phyloP scores from a whole-genome alignment of 345 rosid species.

The Hibiscus tridactylites region DNA sequence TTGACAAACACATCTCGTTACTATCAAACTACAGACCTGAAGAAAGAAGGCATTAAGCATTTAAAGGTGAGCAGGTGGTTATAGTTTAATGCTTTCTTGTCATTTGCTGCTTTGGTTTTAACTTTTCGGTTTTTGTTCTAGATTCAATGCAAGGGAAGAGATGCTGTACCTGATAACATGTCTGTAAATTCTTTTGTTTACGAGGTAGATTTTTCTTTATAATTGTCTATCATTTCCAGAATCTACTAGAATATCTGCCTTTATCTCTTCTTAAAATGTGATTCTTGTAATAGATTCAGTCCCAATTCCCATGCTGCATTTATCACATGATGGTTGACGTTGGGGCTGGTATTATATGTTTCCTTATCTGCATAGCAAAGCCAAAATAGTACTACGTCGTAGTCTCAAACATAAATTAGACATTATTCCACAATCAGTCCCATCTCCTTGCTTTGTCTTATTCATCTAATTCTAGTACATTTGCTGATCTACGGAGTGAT shows the following conservation, averaged over 20 bases:
- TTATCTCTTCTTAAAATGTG: slow-evolving; percentile 1
- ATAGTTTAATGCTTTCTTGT: neutral
- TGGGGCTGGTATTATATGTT: neutral
- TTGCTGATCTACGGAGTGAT: neutral
- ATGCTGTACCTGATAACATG: slow-evolving; percentile 78
- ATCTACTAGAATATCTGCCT: neutral
- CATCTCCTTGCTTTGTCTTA: neutral
- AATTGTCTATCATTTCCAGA: neutral
- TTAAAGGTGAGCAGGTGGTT: slow-evolving; percentile 54
- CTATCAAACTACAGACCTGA: slow-evolving; percentile 64
- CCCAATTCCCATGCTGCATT: neutral
- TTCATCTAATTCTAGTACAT: neutral
- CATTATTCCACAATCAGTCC: neutral
- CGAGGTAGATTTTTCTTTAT: slow-evolving; percentile 49
- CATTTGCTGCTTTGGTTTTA: neutral
- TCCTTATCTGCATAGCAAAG: neutral
- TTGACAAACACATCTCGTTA: slow-evolving; percentile 91
- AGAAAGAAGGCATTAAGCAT: slow-evolving; percentile 83
- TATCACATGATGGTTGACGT: neutral
- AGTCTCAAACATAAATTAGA: neutral
- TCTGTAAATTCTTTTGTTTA: slow-evolving; percentile 78
- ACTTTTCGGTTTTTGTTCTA: slow-evolving; percentile 24
- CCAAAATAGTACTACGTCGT: neutral
- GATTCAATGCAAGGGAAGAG: slow-evolving; percentile 94
- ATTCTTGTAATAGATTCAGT: neutral